Percentiles rank a stretch among this genome's conserved stretches.
Evolutionary conservation across 2,329 filamentous ascomycete genomes (phyloP).

Genomic region (Diaporthe citriasiana): DNA sequence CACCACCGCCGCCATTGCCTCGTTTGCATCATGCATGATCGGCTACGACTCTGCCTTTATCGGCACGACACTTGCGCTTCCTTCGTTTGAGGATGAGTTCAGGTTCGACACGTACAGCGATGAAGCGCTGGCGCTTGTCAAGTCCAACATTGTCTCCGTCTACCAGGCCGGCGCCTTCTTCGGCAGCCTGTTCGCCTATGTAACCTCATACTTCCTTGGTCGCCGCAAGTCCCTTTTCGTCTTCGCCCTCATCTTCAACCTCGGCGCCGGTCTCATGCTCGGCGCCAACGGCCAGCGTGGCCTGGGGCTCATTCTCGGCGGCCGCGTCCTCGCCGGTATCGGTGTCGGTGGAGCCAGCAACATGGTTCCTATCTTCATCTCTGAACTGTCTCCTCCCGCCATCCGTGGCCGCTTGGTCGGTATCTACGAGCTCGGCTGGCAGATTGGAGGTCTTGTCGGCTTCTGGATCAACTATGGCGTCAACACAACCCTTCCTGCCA

Average conservation of each 20-base stretch:
- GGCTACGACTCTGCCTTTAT: constrained; percentile 83
- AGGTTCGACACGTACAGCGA: constrained; percentile 65
- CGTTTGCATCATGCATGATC: constrained; percentile 70
- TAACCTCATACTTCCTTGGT: constrained; percentile 75
- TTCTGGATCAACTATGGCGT: constrained; percentile 78
- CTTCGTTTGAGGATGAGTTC: constrained; percentile 80
- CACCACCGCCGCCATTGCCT: constrained; percentile 65
- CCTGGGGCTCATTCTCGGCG: constrained; percentile 74
- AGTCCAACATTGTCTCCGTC: constrained; percentile 83
- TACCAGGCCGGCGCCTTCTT: constrained; percentile 91
- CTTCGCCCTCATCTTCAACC: constrained; percentile 74
- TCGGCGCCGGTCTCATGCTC: constrained; percentile 81
- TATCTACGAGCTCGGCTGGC: constrained; percentile 76
- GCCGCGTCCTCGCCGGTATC: constrained; percentile 74
- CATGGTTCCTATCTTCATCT: constrained; percentile 74
- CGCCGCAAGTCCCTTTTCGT: constrained; percentile 74
- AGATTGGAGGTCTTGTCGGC: constrained; percentile 73
- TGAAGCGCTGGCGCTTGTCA: constrained; percentile 69
- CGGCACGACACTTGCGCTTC: constrained; percentile 79
- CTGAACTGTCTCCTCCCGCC: constrained; percentile 72
- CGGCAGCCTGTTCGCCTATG: constrained; percentile 79
- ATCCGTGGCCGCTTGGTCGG: constrained; percentile 76
- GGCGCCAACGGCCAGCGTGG: constrained; percentile 73
- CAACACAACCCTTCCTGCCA: constrained; percentile 61
- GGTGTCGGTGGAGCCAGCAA: constrained; percentile 75